These are phyloP conservation scores for Salix arbutifolia DNA, from an alignment of 345 rosid genomes.

Conservation along the genomic window DNA sequence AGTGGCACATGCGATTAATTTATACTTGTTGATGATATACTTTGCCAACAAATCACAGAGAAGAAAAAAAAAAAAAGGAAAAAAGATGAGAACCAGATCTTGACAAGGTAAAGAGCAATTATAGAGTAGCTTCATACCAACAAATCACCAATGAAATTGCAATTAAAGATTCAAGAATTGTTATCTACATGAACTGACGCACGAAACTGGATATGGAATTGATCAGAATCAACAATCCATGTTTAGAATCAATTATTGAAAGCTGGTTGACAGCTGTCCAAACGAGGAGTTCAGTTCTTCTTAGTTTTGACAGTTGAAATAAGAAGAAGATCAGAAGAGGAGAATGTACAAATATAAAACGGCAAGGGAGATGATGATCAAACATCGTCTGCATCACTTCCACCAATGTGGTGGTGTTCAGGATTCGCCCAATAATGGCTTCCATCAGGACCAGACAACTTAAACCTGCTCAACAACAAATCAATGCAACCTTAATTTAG, in stretches of 20 bases:
- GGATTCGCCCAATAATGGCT: slow-evolving; percentile 68
- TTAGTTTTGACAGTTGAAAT: slow-evolving; percentile 25
- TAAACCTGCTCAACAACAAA: slow-evolving; percentile 58
- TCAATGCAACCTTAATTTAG: slow-evolving; percentile 8
- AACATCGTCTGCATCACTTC: slow-evolving; percentile 91
- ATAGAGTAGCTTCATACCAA: neutral
- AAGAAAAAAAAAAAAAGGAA: neutral
- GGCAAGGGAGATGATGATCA: slow-evolving; percentile 24
- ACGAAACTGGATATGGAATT: neutral
- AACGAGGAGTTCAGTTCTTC: slow-evolving; percentile 14
- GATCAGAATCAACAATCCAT: slow-evolving; percentile 29
- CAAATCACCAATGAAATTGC: slow-evolving; percentile 3
- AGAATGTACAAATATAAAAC: slow-evolving; percentile 43
- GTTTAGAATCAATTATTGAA: slow-evolving; percentile 27
- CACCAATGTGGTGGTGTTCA: slow-evolving; percentile 63
- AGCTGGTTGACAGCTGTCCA: slow-evolving; percentile 13
- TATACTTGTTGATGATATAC: neutral
- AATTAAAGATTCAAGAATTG: slow-evolving; percentile 13
- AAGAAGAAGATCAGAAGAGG: slow-evolving; percentile 19
- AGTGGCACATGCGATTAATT: neutral
- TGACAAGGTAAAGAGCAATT: neutral
- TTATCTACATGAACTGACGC: slow-evolving; percentile 7
- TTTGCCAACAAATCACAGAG: neutral
- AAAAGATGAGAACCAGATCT: neutral
- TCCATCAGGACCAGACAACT: slow-evolving; percentile 88